phyloP scores from a whole-genome alignment of 495 filamentous ascomycete genomes.

The Lasiosphaeriaceae sp. region DNA sequence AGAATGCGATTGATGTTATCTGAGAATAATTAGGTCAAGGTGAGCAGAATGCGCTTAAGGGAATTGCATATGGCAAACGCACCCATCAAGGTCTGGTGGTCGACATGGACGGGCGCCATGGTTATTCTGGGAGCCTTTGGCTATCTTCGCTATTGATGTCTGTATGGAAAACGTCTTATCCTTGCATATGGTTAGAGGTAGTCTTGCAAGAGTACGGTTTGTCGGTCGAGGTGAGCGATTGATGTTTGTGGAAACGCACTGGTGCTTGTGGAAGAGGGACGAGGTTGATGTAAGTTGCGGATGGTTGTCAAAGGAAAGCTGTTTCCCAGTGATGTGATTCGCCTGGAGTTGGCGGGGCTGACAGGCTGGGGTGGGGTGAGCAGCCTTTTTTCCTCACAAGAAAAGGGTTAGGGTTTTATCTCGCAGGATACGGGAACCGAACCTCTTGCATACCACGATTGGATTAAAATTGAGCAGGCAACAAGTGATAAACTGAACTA shows the following conservation, averaged over 20 bases:
- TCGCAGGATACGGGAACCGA: too few species aligned
- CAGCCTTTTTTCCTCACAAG: too few species aligned
- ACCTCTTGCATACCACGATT: too few species aligned
- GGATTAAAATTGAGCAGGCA: too few species aligned
- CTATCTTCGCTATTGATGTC: not conserved
- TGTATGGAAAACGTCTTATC: not conserved
- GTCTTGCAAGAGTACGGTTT: too few species aligned
- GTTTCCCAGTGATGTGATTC: too few species aligned
- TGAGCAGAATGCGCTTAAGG: not conserved
- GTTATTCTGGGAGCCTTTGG: not conserved
- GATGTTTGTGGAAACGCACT: not conserved
- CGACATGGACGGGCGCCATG: constrained; percentile 47
- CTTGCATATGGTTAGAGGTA: too few species aligned
- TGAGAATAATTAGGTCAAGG: constrained; percentile 25
- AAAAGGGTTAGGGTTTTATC: too few species aligned
- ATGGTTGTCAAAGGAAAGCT: not conserved
- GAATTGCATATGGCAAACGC: not conserved
- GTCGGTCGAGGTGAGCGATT: too few species aligned
- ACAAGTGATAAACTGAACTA: too few species aligned
- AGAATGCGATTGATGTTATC: constrained; percentile 69
- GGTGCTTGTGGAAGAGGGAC: not conserved
- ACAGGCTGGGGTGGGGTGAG: too few species aligned
- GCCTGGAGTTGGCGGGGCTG: too few species aligned
- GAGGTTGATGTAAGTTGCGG: not conserved
- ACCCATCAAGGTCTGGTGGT: constrained; percentile 47